These are phyloP conservation scores for Pluteus cervinus DNA, from an alignment of 768 basidiomycete genomes.

Conservation along the genomic window DNA sequence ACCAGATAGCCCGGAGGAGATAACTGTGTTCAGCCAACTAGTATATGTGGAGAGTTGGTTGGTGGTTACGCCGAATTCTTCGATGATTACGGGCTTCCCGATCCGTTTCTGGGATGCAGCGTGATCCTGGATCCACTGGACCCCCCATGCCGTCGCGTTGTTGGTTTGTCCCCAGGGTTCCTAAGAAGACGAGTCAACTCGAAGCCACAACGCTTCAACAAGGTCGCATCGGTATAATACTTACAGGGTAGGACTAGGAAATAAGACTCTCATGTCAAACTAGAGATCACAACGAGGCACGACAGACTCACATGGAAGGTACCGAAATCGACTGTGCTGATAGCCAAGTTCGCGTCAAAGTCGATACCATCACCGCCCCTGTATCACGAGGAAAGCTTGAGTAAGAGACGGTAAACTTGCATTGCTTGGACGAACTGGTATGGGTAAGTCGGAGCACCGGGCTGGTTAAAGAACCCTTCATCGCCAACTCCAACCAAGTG, in stretches of 20 bases:
- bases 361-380: slow-evolving; percentile 56
- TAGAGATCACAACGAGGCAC: too few species aligned
- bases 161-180: slow-evolving; percentile 42
- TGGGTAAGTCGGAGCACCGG: slow-evolving; percentile 40
- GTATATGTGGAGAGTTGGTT: slow-evolving; percentile 44
- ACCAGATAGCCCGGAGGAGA: slow-evolving; percentile 51
- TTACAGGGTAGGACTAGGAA: slow-evolving; percentile 28
- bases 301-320: slow-evolving; percentile 51
- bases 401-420: not conserved
- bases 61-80: slow-evolving; percentile 58
- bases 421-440: slow-evolving; percentile 36
- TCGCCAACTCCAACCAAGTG: slow-evolving; percentile 61
- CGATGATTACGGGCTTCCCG: slow-evolving; percentile 59
- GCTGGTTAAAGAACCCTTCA: slow-evolving; percentile 58
- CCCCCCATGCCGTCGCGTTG: slow-evolving; percentile 43
- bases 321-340: slow-evolving; percentile 57
- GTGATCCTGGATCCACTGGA: slow-evolving; percentile 61
- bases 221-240: slow-evolving; percentile 5
- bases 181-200: slow-evolving; percentile 17
- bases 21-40: slow-evolving; percentile 45
- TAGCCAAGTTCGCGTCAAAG: slow-evolving; percentile 53
- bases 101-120: slow-evolving; percentile 38
- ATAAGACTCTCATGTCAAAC: too few species aligned
- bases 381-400: slow-evolving; percentile 3
- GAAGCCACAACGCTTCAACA: not conserved